Conservation (phyloP, 768 basidiomycete genomes). For the Suillus variegatus region DNA sequence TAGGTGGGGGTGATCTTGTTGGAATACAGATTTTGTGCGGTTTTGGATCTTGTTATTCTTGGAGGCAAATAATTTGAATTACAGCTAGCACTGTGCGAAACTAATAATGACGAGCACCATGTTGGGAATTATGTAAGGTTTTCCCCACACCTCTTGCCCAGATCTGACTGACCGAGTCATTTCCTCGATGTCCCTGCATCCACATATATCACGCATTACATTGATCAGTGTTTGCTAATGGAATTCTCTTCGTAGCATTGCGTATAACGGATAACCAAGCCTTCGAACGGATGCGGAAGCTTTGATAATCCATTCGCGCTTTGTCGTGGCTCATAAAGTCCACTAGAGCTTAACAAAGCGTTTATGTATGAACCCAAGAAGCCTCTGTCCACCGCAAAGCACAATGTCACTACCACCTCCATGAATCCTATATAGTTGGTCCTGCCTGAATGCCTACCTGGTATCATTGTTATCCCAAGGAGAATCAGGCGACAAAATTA, state of each 20-base stretch:
- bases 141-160: too few relatives aligned
- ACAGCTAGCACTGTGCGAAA: too few relatives aligned
- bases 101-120: too few relatives aligned
- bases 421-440: constrained; percentile 1
- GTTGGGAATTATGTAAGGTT: too few relatives aligned
- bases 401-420: constrained; percentile 1
- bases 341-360: neutral
- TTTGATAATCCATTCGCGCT: neutral
- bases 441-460: neutral
- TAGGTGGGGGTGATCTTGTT: neutral
- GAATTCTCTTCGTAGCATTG: neutral
- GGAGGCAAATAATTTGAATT: neutral
- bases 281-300: neutral
- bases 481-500: neutral
- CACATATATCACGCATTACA: neutral
- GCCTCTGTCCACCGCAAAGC: neutral
- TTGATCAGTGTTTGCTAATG: neutral
- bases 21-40: neutral
- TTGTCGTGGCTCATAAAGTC: neutral
- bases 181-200: too few relatives aligned
- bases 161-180: too few relatives aligned
- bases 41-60: neutral
- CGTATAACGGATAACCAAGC: neutral
- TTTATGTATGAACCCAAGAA: neutral
- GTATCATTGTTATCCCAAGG: neutral